These are phyloP conservation scores for Tuber melanosporum DNA, from an alignment of 495 filamentous ascomycete genomes.

Conservation along the genomic window DNA sequence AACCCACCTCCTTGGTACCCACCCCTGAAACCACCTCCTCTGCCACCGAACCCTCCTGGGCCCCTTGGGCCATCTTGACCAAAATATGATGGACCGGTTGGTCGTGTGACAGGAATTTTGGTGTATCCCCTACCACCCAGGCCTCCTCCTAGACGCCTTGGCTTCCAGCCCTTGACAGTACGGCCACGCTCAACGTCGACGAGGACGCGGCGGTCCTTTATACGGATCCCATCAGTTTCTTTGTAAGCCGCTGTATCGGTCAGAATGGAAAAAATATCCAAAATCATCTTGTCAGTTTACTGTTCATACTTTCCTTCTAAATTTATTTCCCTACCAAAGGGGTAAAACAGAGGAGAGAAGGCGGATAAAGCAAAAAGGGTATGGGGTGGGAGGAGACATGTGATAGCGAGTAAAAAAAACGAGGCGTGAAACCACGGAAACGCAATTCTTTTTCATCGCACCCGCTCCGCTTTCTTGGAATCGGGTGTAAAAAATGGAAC, in stretches of 20 bases:
- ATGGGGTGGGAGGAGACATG: slow-evolving; percentile 13
- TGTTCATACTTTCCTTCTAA: slow-evolving; percentile 38
- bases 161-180: slow-evolving; percentile 90
- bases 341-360: slow-evolving; percentile 20
- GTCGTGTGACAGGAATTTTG: slow-evolving; percentile 56
- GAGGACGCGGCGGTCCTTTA: slow-evolving; percentile 83
- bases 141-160: slow-evolving; percentile 84
- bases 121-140: slow-evolving; percentile 90
- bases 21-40: slow-evolving; percentile 50
- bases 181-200: slow-evolving; percentile 96
- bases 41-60: slow-evolving; percentile 39
- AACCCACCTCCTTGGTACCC: slow-evolving; percentile 61
- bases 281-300: slow-evolving; percentile 43
- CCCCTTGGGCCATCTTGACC: slow-evolving; percentile 51
- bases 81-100: slow-evolving; percentile 63
- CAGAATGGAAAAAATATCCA: slow-evolving; percentile 36
- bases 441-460: slow-evolving; percentile 37
- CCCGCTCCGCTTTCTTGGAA: slow-evolving; percentile 22
- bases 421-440: slow-evolving; percentile 29
- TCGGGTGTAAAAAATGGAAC: slow-evolving; percentile 39
- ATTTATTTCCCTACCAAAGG: neutral
- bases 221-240: slow-evolving; percentile 82
- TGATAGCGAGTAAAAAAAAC: slow-evolving; percentile 36
- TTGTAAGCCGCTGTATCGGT: slow-evolving; percentile 63
- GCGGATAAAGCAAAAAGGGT: slow-evolving; percentile 24